Percentiles rank a stretch among this genome's conserved stretches.
phyloP scores from a whole-genome alignment of 768 basidiomycete genomes.

The Suillus sp. region DNA sequence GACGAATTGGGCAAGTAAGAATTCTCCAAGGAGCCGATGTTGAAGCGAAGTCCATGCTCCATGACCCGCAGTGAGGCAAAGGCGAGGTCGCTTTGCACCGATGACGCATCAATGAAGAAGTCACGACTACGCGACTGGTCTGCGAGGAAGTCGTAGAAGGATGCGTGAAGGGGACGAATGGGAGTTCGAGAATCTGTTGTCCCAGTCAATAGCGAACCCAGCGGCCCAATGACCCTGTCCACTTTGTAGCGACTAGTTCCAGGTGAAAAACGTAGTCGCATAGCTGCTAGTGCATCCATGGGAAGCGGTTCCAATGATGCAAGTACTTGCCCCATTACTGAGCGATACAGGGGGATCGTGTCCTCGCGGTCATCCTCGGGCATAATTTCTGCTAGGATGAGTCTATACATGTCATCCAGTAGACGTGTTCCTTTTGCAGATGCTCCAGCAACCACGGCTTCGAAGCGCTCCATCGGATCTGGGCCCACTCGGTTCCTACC shows the following conservation, averaged over 20 bases:
- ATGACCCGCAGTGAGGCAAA: constrained; percentile 28
- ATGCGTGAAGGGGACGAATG: constrained; percentile 27
- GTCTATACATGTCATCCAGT: constrained; percentile 10
- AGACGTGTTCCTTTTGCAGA: neutral
- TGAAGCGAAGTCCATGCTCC: constrained; percentile 23
- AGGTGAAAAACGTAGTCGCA: constrained; percentile 12
- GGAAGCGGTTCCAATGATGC: constrained; percentile 11
- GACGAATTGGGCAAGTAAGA: constrained; percentile 30
- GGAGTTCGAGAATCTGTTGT: neutral
- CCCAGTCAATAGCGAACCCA: constrained; percentile 12
- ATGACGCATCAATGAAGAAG: constrained; percentile 16
- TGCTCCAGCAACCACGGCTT: neutral
- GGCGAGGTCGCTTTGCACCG: constrained; percentile 12
- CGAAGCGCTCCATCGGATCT: neutral
- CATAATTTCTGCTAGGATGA: neutral
- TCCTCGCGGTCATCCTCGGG: neutral
- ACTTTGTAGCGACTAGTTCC: constrained; percentile 22
- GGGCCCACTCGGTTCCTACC: neutral
- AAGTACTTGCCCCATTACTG: constrained; percentile 9
- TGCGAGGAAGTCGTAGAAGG: constrained; percentile 30
- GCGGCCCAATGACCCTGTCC: neutral
- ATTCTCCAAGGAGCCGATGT: constrained; percentile 19
- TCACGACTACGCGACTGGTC: constrained; percentile 14
- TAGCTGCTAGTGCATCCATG: neutral
- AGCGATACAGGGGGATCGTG: neutral